Evolutionary conservation across 805 yeast genomes (phyloP).

Genomic region (Nakazawaea anatomiae): DNA sequence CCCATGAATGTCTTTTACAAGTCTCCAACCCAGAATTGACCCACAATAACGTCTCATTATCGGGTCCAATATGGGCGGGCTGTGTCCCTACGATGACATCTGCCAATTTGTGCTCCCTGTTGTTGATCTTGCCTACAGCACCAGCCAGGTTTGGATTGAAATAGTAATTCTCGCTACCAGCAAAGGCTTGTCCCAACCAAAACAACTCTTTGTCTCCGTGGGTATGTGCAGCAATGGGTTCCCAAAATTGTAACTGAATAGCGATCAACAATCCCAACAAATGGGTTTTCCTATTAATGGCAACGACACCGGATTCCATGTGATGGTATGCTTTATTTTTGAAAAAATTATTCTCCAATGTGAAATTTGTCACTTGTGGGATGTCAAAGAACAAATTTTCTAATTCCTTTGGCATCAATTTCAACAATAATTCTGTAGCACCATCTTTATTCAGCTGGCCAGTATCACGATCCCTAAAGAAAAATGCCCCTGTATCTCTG

Average conservation of each 20-base stretch:
- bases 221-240: conserved; percentile 39
- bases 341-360: conserved; percentile 31
- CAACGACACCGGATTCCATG: conserved; percentile 45
- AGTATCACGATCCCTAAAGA: conserved; percentile 45
- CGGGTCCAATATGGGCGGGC: conserved; percentile 56
- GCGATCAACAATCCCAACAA: conserved; percentile 42
- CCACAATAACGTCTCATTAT: conserved; percentile 50
- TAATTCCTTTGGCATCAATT: conserved; percentile 37
- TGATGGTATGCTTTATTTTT: conserved; percentile 34
- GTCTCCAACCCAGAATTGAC: conserved; percentile 63
- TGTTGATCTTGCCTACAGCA: conserved; percentile 38
- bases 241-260: conserved; percentile 35
- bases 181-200: conserved; percentile 61
- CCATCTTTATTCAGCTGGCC: conserved; percentile 23
- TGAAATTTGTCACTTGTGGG: conserved; percentile 28
- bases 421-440: conserved; percentile 35
- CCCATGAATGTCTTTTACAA: conserved; percentile 39
- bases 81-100: conserved; percentile 31
- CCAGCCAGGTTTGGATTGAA: conserved; percentile 52
- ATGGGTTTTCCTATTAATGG: conserved; percentile 42
- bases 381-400: conserved; percentile 33
- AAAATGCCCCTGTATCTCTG: conserved; percentile 31
- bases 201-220: conserved; percentile 80
- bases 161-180: conserved; percentile 48
- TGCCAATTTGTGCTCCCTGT: not conserved